Conservation (phyloP, 768 basidiomycete genomes). For the Macrolepiota dolichaula region DNA sequence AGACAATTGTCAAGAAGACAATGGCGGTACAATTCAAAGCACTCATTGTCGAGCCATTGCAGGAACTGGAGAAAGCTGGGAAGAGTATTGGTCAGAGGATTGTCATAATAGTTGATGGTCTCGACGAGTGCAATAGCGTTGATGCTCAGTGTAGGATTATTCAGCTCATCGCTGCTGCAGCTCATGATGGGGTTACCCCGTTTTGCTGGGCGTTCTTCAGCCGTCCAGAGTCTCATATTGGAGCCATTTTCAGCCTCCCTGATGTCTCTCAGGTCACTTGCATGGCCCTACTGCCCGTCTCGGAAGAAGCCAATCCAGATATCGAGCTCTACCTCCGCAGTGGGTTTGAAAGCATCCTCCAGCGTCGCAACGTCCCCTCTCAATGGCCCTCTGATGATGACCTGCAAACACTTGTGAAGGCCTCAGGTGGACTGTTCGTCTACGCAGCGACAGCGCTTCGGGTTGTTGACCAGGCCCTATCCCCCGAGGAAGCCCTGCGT, state of each 20-base stretch:
- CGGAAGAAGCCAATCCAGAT: no score
- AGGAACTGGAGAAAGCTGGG: not conserved
- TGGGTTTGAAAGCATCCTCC: no score
- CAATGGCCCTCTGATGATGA: not conserved
- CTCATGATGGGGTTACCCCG: not conserved
- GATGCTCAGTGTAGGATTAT: not conserved
- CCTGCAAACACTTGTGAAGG: not conserved
- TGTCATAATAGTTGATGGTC: not conserved
- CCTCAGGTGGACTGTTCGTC: not conserved
- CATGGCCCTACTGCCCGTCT: no score
- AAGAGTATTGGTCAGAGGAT: not conserved
- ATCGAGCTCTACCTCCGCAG: no score
- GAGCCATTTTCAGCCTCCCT: no score
- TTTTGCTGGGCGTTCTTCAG: slow-evolving; percentile 5
- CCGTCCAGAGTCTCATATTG: not conserved
- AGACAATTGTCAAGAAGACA: not conserved
- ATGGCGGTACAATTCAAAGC: not conserved
- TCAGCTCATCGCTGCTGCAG: not conserved
- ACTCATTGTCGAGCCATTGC: not conserved
- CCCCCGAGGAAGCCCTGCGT: not conserved
- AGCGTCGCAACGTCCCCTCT: not conserved
- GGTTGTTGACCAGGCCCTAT: not conserved
- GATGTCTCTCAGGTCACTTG: no score
- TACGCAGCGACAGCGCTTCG: not conserved
- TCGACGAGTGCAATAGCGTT: not conserved